Base-by-base conservation (phyloP, 352 stramenopile species). In the Phytophthora sansomeana region DNA sequence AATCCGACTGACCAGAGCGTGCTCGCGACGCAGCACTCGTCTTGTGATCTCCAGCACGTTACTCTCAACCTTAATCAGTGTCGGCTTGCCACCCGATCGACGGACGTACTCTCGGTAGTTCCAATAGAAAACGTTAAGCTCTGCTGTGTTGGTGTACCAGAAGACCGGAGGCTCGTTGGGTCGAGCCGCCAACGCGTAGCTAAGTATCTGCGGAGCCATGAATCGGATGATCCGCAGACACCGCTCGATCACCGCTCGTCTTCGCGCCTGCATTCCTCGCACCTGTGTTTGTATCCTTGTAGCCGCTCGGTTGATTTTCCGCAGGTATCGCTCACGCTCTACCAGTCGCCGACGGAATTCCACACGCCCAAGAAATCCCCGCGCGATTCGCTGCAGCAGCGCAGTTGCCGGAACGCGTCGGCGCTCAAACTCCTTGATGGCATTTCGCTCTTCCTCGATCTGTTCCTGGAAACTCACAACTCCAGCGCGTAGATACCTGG, bases 81-180 rank as follows among this genome's bases (percentile, higher is more conserved):
- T 60, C 4, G 84, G 83, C 47, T 74, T 78, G 6, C 78, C 74
- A 10, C 85, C 83, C 0, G 83, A 79, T 24, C 84, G 80, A 2
- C 81, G 81, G 47, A 92, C 83, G 57, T 92, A 92, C 51, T 92
- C 83, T 13, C 85, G 75, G 62, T 95, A 93, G 58, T 93, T 84
- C 80, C 78, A 90, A 48, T 79, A 86, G 32, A 93, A 78, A 8
- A 92, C 75, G 41, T 58, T 61, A 7, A 89, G 63, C 56, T 95
- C 85, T 3, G 71, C 75, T 1, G 70, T 57, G 52, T 81, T 89
- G 6, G 89, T 67, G 69, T 95, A 93, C 85, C 87, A 95, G 54
- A 93, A 93, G n/a, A 95, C 80, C 2, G 78, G 74, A 14, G 68
- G 55, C 14, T 69, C 67, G 49, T 88, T 75, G 0, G 77, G 67